phyloP scores from a whole-genome alignment of 768 basidiomycete species.

The Imleria badia region DNA sequence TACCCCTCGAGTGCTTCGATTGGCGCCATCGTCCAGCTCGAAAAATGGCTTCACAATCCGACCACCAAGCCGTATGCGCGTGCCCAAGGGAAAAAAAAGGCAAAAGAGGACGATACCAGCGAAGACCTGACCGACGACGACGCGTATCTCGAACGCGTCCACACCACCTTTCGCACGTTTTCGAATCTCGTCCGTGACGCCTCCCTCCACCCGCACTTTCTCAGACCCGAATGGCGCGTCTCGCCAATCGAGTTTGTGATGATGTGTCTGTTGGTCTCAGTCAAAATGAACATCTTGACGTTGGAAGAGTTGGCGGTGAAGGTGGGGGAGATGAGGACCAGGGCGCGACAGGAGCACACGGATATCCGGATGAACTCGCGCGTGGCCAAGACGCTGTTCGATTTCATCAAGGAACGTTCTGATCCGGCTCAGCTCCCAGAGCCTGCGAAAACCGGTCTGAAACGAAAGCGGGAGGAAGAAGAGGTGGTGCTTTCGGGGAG shows the following conservation, averaged over 20 bases:
- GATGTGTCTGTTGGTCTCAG: slow-evolving; percentile 52
- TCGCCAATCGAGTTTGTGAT: slow-evolving; percentile 70
- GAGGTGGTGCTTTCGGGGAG: not conserved
- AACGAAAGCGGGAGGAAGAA: slow-evolving; percentile 30
- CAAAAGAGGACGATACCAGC: not conserved
- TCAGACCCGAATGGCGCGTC: slow-evolving; percentile 45
- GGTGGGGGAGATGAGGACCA: slow-evolving; percentile 50
- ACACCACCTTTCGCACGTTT: slow-evolving; percentile 48
- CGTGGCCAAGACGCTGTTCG: slow-evolving; percentile 54
- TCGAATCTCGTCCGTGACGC: slow-evolving; percentile 42
- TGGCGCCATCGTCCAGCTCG: slow-evolving; percentile 38
- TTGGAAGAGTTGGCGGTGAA: slow-evolving; percentile 42
- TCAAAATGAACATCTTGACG: slow-evolving; percentile 42
- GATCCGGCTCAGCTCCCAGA: not conserved
- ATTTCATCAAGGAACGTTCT: slow-evolving; percentile 42
- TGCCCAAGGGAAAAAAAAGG: slow-evolving; percentile 24
- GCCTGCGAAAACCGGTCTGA: not conserved
- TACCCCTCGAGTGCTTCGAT: slow-evolving; percentile 33
- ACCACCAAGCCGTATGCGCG: slow-evolving; percentile 7
- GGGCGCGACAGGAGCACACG: slow-evolving; percentile 52
- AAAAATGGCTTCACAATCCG: slow-evolving; percentile 48
- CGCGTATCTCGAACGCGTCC: slow-evolving; percentile 34
- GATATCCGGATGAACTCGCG: slow-evolving; percentile 68
- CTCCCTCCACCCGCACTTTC: slow-evolving; percentile 37
- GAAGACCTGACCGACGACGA: slow-evolving; percentile 33